phyloP scores from a whole-genome alignment of 805 yeast species.

The Yamadazyma philogaea region DNA sequence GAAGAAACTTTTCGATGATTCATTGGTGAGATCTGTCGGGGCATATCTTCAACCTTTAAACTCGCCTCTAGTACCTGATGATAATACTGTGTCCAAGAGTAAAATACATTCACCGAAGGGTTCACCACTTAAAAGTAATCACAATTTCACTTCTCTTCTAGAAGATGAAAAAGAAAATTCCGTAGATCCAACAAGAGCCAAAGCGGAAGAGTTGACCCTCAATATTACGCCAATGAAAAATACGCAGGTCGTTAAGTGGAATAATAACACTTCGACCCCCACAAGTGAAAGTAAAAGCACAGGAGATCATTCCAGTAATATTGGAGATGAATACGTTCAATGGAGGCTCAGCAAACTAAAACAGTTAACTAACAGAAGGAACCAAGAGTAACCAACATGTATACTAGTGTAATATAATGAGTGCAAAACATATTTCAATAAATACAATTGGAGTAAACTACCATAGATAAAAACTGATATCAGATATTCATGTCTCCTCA shows the following conservation, averaged over 20 bases:
- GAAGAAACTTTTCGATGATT: neutral
- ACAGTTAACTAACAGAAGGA: conserved; percentile 18
- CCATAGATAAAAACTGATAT: too few species aligned
- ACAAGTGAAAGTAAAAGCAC: conserved; percentile 16
- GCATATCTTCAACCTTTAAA: conserved; percentile 12
- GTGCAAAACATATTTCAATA: neutral
- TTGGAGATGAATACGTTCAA: conserved; percentile 38
- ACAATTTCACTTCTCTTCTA: neutral
- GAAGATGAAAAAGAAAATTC: conserved; percentile 14
- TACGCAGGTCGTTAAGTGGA: conserved; percentile 6
- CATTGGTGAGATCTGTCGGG: conserved; percentile 1
- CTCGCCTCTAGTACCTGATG: conserved; percentile 11
- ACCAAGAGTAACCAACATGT: neutral
- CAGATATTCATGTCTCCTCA: too few species aligned
- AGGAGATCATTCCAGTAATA: conserved; percentile 35
- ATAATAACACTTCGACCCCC: conserved; percentile 15
- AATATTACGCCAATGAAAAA: conserved; percentile 14
- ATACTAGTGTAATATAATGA: conserved; percentile 5
- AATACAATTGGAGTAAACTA: neutral
- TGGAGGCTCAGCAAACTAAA: conserved; percentile 40
- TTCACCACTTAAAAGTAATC: conserved; percentile 13
- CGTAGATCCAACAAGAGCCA: neutral
- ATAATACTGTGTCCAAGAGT: neutral
- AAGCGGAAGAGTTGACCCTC: conserved; percentile 7
- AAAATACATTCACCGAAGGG: neutral